Conservation (phyloP, 805 yeast species). For the Sugiyamaella qingdaonensis region DNA sequence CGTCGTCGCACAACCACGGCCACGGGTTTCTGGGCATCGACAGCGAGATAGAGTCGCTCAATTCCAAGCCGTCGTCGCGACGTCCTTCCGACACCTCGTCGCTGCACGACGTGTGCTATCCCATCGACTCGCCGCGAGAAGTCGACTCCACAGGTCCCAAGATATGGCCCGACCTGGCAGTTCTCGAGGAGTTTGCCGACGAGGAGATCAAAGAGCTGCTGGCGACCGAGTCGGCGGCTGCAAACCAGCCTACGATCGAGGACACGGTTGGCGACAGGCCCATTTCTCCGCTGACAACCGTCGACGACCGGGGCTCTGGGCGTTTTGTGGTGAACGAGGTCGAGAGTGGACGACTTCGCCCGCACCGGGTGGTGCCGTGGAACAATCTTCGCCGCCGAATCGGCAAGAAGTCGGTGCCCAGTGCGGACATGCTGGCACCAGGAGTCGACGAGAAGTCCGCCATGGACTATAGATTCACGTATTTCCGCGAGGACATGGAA, state of each 20-base stretch:
- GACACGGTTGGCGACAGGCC: slow-evolving; percentile 11
- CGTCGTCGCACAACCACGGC: slow-evolving; percentile 1
- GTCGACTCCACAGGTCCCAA: slow-evolving; percentile 27
- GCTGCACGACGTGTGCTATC: slow-evolving; percentile 88
- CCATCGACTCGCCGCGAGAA: slow-evolving; percentile 48
- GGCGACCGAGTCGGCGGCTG: slow-evolving; percentile 25
- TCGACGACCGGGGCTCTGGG: slow-evolving; percentile 1
- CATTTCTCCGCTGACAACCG: slow-evolving; percentile 9
- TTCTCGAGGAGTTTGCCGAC: slow-evolving; percentile 69
- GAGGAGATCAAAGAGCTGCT: slow-evolving; percentile 55
- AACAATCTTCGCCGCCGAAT: slow-evolving; percentile 22
- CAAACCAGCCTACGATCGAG: slow-evolving; percentile 19
- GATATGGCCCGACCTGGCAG: slow-evolving; percentile 79
- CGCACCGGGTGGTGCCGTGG: slow-evolving; percentile 75
- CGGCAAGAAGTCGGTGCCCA: slow-evolving; percentile 10
- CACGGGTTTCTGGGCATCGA: slow-evolving; percentile 10
- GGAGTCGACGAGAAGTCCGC: slow-evolving; percentile 37
- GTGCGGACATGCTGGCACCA: slow-evolving; percentile 15
- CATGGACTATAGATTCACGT: slow-evolving; percentile 75
- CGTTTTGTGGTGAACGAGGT: slow-evolving; percentile 47
- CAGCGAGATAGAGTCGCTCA: slow-evolving; percentile 24
- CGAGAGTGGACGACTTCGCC: slow-evolving; percentile 64
- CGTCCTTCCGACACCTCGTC: slow-evolving; percentile 61
- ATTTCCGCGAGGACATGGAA: slow-evolving; percentile 83
- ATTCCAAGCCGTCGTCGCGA: slow-evolving; percentile 61